phyloP scores from a whole-genome alignment of 2,329 filamentous ascomycete genomes.

The Epichloe sibirici region DNA sequence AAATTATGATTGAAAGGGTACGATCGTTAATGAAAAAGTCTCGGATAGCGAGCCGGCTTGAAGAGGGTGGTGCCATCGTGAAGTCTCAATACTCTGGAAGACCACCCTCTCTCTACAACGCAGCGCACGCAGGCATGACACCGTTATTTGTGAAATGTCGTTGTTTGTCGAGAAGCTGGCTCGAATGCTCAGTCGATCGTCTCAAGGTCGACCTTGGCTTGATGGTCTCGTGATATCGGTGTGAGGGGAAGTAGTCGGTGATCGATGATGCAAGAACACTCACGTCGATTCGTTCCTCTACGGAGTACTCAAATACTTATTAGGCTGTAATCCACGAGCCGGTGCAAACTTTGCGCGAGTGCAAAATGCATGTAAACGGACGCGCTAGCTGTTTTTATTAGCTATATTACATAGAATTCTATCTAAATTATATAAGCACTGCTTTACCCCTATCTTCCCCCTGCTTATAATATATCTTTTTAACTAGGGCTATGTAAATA shows the following conservation, averaged over 20 bases:
- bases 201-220: background rate
- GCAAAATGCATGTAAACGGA: too few relatives aligned
- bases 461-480: too few relatives aligned
- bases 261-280: background rate
- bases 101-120: conserved; percentile 43
- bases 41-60: conserved; percentile 22
- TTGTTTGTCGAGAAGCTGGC: background rate
- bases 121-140: conserved; percentile 27
- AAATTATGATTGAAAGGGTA: background rate
- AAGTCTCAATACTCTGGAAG: conserved; percentile 22
- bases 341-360: too few relatives aligned
- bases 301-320: background rate
- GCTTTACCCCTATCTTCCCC: too few relatives aligned
- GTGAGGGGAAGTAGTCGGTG: background rate
- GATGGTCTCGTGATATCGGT: conserved; percentile 2
- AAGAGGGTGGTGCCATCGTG: conserved; percentile 46
- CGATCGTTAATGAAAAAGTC: background rate
- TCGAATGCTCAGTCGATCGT: background rate
- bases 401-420: too few relatives aligned
- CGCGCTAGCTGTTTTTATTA: too few relatives aligned
- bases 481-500: too few relatives aligned
- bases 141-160: conserved; percentile 5
- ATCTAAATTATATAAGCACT: too few relatives aligned
- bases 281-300: background rate
- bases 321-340: too few relatives aligned